Evolutionary conservation across 1,139 yeast genomes (phyloP).

Genomic region (Geotrichum fermentans): DNA sequence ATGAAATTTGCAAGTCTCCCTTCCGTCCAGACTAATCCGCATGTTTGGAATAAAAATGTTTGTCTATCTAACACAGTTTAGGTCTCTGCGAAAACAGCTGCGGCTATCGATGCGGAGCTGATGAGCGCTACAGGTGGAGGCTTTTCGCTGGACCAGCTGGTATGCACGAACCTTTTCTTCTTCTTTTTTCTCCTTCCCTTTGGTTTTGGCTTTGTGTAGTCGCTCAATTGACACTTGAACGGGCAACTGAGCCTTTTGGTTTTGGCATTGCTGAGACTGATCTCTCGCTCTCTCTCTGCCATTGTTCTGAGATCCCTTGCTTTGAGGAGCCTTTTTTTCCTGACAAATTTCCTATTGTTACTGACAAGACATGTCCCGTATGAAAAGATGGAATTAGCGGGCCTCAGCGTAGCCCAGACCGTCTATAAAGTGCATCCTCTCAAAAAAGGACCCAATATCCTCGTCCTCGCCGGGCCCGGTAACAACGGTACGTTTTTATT

Average conservation of each 20-base stretch:
- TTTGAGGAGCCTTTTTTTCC: no score
- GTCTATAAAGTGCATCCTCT: slow-evolving; percentile 58
- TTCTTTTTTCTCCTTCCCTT: no score
- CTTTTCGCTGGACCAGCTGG: slow-evolving; percentile 82
- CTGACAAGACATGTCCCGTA: no score
- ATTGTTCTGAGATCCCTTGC: no score
- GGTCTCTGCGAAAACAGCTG: slow-evolving; percentile 44
- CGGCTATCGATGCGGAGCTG: slow-evolving; percentile 73
- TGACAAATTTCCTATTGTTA: no score
- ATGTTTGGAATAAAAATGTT: background rate
- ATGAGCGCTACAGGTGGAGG: slow-evolving; percentile 65
- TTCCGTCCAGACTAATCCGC: no score
- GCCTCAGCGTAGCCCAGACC: slow-evolving; percentile 88
- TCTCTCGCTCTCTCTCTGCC: no score
- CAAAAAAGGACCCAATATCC: slow-evolving; percentile 41
- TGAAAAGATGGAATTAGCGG: slow-evolving; percentile 96
- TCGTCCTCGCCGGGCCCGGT: slow-evolving; percentile 88
- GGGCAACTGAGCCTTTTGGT: no score
- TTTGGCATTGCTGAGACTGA: no score
- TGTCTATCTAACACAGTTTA: background rate
- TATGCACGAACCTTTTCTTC: slow-evolving; percentile 30
- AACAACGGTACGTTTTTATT: slow-evolving; percentile 64
- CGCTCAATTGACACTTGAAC: no score
- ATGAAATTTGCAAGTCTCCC: slow-evolving; percentile 9
- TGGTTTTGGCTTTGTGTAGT: no score